These are phyloP conservation scores for Lasiodiplodia gonubiensis DNA, from an alignment of 2,329 filamentous ascomycete species.

Conservation along the genomic window DNA sequence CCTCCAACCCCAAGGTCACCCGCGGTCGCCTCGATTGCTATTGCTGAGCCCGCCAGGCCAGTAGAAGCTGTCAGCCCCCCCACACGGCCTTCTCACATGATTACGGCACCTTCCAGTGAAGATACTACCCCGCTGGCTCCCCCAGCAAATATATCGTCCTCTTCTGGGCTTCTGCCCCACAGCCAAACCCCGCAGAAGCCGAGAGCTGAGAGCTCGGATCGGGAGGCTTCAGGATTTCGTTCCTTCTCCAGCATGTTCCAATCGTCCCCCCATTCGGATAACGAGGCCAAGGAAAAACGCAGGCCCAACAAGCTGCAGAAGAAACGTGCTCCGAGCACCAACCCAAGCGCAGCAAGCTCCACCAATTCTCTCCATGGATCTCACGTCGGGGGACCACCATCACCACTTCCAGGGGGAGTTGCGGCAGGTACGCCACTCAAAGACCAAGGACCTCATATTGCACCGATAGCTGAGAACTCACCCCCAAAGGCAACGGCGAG, in stretches of 20 bases:
- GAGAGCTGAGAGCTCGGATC: slow-evolving; percentile 21
- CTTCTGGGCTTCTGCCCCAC: slow-evolving; percentile 23
- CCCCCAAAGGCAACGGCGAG: slow-evolving; percentile 27
- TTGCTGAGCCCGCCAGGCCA: slow-evolving; percentile 22
- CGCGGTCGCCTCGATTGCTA: slow-evolving; percentile 8
- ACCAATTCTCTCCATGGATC: slow-evolving; percentile 63
- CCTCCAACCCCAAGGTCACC: slow-evolving; percentile 11
- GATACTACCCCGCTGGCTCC: slow-evolving; percentile 45
- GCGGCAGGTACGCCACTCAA: slow-evolving; percentile 35
- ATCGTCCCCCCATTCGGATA: slow-evolving; percentile 68
- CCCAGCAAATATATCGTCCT: slow-evolving; percentile 32
- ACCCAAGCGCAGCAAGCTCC: slow-evolving; percentile 90
- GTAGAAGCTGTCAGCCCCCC: background rate
- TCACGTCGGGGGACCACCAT: slow-evolving; percentile 35
- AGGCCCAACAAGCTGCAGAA: slow-evolving; percentile 92
- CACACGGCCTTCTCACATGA: slow-evolving; percentile 40
- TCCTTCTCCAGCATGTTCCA: slow-evolving; percentile 38
- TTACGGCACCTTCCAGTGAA: slow-evolving; percentile 48
- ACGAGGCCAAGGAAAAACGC: slow-evolving; percentile 63
- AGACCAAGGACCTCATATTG: slow-evolving; percentile 37
- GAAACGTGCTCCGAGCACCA: slow-evolving; percentile 79
- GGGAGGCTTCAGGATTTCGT: slow-evolving; percentile 27
- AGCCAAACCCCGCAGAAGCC: slow-evolving; percentile 22
- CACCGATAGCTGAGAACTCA: slow-evolving; percentile 27
- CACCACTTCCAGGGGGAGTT: slow-evolving; percentile 40